Percentiles rank a stretch among this genome's conserved stretches.
phyloP scores from a whole-genome alignment of 1,139 yeast genomes.

The Blastobotrys elegans region DNA sequence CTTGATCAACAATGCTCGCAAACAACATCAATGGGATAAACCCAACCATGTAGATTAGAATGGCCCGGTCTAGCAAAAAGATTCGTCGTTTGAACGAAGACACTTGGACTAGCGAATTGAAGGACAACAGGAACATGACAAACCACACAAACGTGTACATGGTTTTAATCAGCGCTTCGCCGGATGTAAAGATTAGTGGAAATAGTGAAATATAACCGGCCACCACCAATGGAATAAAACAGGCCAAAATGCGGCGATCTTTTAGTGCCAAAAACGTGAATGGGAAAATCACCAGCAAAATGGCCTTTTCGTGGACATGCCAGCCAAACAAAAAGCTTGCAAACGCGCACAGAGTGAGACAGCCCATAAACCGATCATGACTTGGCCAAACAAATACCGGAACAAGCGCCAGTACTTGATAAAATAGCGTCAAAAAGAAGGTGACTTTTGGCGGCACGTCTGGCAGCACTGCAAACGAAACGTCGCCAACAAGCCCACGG shows the following conservation, averaged over 20 bases:
- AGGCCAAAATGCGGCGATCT: slow-evolving; percentile 59
- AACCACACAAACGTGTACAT: slow-evolving; percentile 85
- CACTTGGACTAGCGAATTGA: slow-evolving; percentile 58
- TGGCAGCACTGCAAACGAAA: slow-evolving; percentile 74
- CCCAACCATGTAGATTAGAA: slow-evolving; percentile 62
- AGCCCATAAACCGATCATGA: slow-evolving; percentile 72
- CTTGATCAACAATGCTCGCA: slow-evolving; percentile 53
- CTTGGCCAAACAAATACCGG: slow-evolving; percentile 76
- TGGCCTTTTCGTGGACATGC: slow-evolving; percentile 98
- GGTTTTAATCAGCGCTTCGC: slow-evolving; percentile 72
- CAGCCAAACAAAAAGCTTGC: slow-evolving; percentile 93
- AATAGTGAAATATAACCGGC: slow-evolving; percentile 86
- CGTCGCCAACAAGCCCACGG: slow-evolving; percentile 89
- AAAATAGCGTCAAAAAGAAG: slow-evolving; percentile 70
- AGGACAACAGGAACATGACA: slow-evolving; percentile 66
- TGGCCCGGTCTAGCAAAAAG: slow-evolving; percentile 66
- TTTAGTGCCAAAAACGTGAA: slow-evolving; percentile 69
- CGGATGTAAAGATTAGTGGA: slow-evolving; percentile 79
- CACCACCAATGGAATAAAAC: slow-evolving; percentile 58
- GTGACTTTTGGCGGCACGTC: slow-evolving; percentile 73
- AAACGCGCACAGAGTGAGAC: slow-evolving; percentile 83
- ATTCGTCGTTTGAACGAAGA: slow-evolving; percentile 49
- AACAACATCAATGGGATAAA: slow-evolving; percentile 61
- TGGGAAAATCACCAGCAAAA: slow-evolving; percentile 84
- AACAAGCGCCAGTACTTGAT: slow-evolving; percentile 66